Evolutionary conservation across 2,329 filamentous ascomycete species (phyloP), one percentile per base, ranked within the genome.

Genomic region (Alternaria dauci): DNA sequence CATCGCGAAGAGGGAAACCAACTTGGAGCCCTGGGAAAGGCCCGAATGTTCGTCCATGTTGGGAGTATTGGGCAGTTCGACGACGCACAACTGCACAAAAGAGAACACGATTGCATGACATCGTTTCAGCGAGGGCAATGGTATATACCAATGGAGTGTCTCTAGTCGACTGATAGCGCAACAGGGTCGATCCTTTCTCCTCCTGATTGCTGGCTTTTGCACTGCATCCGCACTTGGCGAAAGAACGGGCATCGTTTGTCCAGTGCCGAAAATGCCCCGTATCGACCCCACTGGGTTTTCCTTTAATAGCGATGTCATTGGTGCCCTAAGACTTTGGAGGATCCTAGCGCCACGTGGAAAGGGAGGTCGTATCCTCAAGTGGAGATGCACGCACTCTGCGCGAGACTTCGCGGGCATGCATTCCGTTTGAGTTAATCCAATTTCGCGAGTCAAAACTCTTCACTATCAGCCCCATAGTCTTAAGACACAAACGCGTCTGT

Each of bases 21-120:
- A 60, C 20, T 36, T 59, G 30, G 66, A 41, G 48, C 51, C 59
- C 18, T 58, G 32, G 18, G 57, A 47, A 41, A 62, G 61, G 53
- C 51, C 66, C 52, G 63, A 60, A 58, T 65, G 59, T 16, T 52
- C 59, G 56, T 67, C 63, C 68, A 71, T 71, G 34, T 47, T 65
- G 60, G 28, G 32, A 16, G 20, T 51, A 20, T 61, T 58, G 26
- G 32, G 39, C 48, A 39, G 46, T 42, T 44, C 16, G 47, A 44
- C 57, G 20, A 44, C 48, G 25, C 61, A 52, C 61, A 55, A 53
- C 23, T 50, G 54, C 50, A 58, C 58, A 63, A 41, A 36, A 52
- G 55, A 55, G 47, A 55, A 50, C 55, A 52, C 44, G 20, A 34
- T 46, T 38, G 36, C 56, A 30, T 18, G 42, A 38, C 46, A 25